Base-by-base conservation (phyloP, 768 basidiomycete genomes). In the Serendipita sp. region DNA sequence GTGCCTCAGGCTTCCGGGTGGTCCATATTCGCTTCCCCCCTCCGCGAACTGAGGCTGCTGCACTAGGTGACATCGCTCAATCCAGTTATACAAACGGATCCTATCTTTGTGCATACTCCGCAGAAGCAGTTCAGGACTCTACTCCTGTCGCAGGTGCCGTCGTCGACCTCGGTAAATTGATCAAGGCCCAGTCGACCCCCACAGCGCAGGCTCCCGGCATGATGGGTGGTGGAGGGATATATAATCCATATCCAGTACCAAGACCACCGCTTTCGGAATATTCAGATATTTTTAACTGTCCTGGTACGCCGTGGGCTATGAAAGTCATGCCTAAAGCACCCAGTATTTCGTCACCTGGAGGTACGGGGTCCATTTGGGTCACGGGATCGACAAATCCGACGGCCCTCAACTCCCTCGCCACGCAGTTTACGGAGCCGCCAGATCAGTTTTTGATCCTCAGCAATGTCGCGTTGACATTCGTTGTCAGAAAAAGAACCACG, bases 371-470 rank as follows among this genome's bases (percentile, higher is more conserved):
- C 79, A 8, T 71, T 72, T 40, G 66, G 73, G 0, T 69, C 72
- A 5, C 70, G 69, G 15, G 71, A 72, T 33, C 62, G 72, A 4
- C 69, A 70, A 76, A 1, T 83, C 85, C 11, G 75, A 80, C 1
- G 10, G 74, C 80, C 36, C 83, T 80, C 60, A 92, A 93, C 69
- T 91, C 95, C 74, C 76, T 95, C 44, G 87, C 86, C 0, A 81
- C 82, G 18, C 90, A 94, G 71, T 86, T 88, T 69, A 82, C 81
- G n/a, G 83, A 87, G 64, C 76, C 80, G 10, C 77, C 87, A 23
- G 79, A 80, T 55, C 86, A 91, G 69, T 95, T 93, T 72, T 83
- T 97, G 78, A 80, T 97, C 65, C 74, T 97, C 65, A 91, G 87
- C 29, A 94, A 91, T 69, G 85, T 84, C 16, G 93, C 92, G 3